Conservation (phyloP, 345 rosid species). For the Raphanus raphanistrum region DNA sequence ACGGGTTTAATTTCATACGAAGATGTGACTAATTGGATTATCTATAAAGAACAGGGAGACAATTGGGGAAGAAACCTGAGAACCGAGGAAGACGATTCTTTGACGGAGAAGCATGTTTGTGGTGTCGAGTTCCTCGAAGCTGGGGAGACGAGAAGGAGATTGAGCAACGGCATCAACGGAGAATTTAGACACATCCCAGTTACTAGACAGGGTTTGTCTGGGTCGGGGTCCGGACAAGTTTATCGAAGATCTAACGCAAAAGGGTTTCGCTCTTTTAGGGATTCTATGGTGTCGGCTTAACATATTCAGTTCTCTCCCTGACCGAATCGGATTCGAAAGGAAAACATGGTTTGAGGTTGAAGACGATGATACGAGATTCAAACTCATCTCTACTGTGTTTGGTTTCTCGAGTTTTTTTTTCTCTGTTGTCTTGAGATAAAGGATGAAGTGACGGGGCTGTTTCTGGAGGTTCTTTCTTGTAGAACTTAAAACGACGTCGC, state of each 20-base stretch:
- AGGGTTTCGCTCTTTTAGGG: conserved; percentile 34
- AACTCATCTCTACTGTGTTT: conserved; percentile 38
- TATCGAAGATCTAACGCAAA: conserved; percentile 45
- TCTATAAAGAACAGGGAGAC: background rate
- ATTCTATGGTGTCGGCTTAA: conserved; percentile 8
- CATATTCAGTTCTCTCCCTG: background rate
- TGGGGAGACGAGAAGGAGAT: conserved; percentile 57
- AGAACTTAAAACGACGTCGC: conserved; percentile 14
- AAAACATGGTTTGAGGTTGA: conserved; percentile 26
- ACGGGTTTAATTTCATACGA: background rate
- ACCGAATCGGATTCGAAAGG: background rate
- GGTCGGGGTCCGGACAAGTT: conserved; percentile 36
- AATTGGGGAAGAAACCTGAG: conserved; percentile 51
- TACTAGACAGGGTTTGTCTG: conserved; percentile 54
- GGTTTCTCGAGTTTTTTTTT: background rate
- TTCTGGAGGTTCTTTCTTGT: background rate
- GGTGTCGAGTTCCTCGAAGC: conserved; percentile 79
- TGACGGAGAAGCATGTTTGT: conserved; percentile 95
- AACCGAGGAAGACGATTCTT: conserved; percentile 79
- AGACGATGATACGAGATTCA: conserved; percentile 32
- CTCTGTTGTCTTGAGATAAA: background rate
- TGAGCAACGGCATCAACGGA: conserved; percentile 39
- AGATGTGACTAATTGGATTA: background rate
- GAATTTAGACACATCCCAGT: conserved; percentile 61
- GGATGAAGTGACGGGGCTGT: conserved; percentile 34